Base-by-base conservation (phyloP, 2,329 filamentous ascomycete species). In the Sporothrix brunneoviolacea region DNA sequence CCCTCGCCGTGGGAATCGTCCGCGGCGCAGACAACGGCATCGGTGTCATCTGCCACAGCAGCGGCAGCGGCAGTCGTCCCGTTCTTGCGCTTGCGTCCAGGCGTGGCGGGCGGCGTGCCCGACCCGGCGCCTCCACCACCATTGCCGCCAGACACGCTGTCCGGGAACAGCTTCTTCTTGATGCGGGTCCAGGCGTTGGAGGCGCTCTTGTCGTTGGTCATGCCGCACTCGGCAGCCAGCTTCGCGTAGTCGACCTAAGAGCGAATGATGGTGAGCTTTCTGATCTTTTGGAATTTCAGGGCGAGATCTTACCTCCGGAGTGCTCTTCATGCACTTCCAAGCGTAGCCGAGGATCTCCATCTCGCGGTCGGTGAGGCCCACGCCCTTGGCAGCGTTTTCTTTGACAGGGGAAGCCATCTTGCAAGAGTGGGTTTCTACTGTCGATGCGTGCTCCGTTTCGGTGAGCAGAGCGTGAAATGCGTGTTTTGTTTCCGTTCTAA, bases 131-230 rank as follows among this genome's bases (percentile, higher is more conserved):
- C 37, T 5, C 24, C 22, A 7, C 6, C 28, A 28, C 15, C 32
- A 4, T n/a, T 44, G 18, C 4, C 15, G 12, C n/a, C n/a, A n/a
- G n/a, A n/a, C n/a, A n/a, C n/a, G n/a, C 35, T 8, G 50, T 55
- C 55, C 3, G 44, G 7, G 7, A 59, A 58, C 9, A 63, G 52
- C 53, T 63, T 63, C 49, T 61, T 61, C 38, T 61, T 61, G 47
- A 63, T 57, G 1, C 2, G 15, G 4, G 30, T 7, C 61, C 61
- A 63, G 33, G 59, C 59, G 40, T 61, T 61, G 41, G 52, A 24
- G 41, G 61, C 61, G 2, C 54, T 57, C 10, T 57, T 54, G 0
- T 32, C 50, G 51, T 60, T 61, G 53, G 50, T 55, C 59, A 62
- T 62, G 48, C 53, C 53, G 28, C 52, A 55, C 22, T 56, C 57